Evolutionary conservation across 2,329 filamentous ascomycete genomes (phyloP), one percentile per base, ranked within the genome.

Genomic region (Cladosporium colombiae): DNA sequence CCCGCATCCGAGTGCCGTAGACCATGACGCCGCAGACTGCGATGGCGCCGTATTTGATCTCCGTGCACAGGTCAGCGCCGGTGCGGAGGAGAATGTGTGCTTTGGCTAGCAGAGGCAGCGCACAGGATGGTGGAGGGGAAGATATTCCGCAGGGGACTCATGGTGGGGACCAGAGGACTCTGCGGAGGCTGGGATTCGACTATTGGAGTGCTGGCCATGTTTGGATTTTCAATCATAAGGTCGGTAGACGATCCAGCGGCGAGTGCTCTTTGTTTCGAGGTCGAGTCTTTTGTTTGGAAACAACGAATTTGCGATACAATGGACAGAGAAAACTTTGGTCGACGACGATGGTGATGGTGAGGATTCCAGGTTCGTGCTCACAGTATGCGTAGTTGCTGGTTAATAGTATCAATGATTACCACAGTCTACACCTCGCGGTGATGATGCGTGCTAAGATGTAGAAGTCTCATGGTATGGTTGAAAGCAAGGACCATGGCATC

Each of bases 1-100:
- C 7, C 58, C 58, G 50, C 23, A 11, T 14, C 13, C 46, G 31
- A 18, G 46, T 35, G 13, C 58, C 58, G 58, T 50, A 61, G 40
- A 50, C 1, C 37, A 50, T 61, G 44, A 61, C 35, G 8, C 58
- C 58, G 58, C 58, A 61, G 18, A 44, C 58, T 5, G 58, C 40
- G 37, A 61, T 50, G 37, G 40, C 27, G 40, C 44, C 40, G 44
- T 33, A 61, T 16, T 33, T 27, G 8, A 40, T 35, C 44, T 21
- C 25, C 8, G 27, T 33, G 8, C 6, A n/a, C 5, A 61, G 11
- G 44, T 50, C 29, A 6, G 44, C 37, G n/a, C 29, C 8, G 2
- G 58, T 31, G 40, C 44, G 58, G 35, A 49, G 44, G 27, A 61
- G 58, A 29, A 50, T 50, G 58, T 61, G 58, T 7, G 58, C 58